phyloP scores from a whole-genome alignment of 1,284 basidiomycete species.

The Malassezia nana region DNA sequence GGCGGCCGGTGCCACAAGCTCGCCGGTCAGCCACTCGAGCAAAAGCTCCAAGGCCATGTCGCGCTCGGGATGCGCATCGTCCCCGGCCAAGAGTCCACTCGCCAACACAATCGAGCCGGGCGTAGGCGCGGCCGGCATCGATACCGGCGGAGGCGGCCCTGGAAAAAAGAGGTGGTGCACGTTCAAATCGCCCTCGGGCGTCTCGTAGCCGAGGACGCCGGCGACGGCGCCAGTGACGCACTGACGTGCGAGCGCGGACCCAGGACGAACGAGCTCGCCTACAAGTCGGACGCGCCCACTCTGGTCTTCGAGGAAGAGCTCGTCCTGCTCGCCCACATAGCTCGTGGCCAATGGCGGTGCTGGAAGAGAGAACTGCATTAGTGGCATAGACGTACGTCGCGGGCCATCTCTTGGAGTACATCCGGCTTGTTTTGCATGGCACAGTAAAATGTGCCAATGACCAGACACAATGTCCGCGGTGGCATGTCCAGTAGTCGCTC shows the following conservation, averaged over 20 bases:
- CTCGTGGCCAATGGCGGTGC: constrained; percentile 55
- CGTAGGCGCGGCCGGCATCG: background rate
- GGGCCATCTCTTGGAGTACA: constrained; percentile 82
- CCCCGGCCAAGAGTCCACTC: constrained; percentile 52
- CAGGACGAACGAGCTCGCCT: constrained; percentile 53
- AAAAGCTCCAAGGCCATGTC: constrained; percentile 29
- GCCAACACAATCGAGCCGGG: constrained; percentile 24
- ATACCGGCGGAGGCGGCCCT: constrained; percentile 49
- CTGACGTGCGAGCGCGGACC: background rate
- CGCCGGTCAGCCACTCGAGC: constrained; percentile 72
- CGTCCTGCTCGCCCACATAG: constrained; percentile 59
- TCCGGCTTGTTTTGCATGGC: constrained; percentile 98
- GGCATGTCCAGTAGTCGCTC: constrained; percentile 78
- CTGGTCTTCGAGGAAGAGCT: constrained; percentile 85
- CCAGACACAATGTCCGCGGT: constrained; percentile 73
- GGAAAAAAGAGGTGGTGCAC: constrained; percentile 81
- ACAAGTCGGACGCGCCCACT: constrained; percentile 80
- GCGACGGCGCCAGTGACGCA: constrained; percentile 59
- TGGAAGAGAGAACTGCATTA: constrained; percentile 69
- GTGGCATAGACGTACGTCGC: constrained; percentile 58
- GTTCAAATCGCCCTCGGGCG: constrained; percentile 77
- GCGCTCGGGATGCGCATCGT: constrained; percentile 36
- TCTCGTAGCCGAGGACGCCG: constrained; percentile 81
- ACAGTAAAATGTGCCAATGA: constrained; percentile 91
- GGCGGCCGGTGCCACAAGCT: constrained; percentile 59